Evolutionary conservation across 2,329 filamentous ascomycete genomes (phyloP), one percentile per base, ranked within the genome.

Genomic region (Diplodia corticola): DNA sequence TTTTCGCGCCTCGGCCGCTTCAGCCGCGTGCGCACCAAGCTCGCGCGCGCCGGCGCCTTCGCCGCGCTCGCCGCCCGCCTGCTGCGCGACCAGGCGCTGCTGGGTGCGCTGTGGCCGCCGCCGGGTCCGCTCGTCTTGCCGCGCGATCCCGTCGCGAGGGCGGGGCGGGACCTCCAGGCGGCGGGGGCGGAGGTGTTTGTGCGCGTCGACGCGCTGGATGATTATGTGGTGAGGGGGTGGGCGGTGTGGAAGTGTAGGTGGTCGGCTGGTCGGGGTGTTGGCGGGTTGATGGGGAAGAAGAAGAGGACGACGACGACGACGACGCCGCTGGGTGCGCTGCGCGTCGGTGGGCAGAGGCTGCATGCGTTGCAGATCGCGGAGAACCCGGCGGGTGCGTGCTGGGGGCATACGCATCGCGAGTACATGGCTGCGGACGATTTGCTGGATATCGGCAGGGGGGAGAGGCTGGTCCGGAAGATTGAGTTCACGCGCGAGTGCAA

Each of bases 21-120:
- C 55, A 30, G 37, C 6, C 37, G 55, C 15, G 22, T 60, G 37
- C 55, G 40, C 55, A 60, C 55, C 17, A 60, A 60, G 55, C 40
- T 60, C 5, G 26, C 15, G 10, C 53, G 30, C 33, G 22, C 40
- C 3, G 22, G 22, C 35, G 13, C 22, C 13, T 30, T 24, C 35
- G 35, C 9, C 13, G 54, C 54, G 1, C 35, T 46, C 7, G 35
- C 54, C 6, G 20, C 54, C 3, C 54, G 54, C 22, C 35, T 57
- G 1, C 35, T 57, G 12, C 28, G 26, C 35, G 54, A 57, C 35
- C 54, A 57, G 35, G 4, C n/a, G 20, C n/a, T 44, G 13, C 20
- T 57, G 20, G 22, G 22, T 35, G 54, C 35, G 6, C 35, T 57
- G n/a, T 57, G 33, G 33, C 54, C 54, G 7, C 54, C 35, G 13